Evolutionary conservation across 257 asterid species (phyloP).

Genomic region (Cinchona pubescens): DNA sequence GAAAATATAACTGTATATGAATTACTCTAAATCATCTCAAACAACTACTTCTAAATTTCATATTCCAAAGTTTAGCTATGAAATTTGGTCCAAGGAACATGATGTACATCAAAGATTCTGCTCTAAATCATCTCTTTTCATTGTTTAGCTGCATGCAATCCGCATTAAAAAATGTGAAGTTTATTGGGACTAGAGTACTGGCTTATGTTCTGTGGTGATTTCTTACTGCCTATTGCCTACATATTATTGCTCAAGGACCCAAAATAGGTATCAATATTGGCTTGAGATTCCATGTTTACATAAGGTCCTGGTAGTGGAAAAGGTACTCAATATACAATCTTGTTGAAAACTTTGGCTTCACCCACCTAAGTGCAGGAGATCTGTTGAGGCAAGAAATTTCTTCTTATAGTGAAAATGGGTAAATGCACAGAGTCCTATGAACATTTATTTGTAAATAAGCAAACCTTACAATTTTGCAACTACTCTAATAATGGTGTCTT

Average conservation of each 20-base stretch:
- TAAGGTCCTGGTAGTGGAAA: slow-evolving; percentile 99
- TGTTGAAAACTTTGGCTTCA: slow-evolving; percentile 70
- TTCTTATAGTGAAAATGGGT: slow-evolving; percentile 71
- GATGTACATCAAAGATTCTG: too few species aligned
- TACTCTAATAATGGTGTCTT: slow-evolving; percentile 5
- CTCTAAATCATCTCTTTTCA: too few species aligned
- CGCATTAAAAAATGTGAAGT: too few species aligned
- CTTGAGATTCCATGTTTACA: slow-evolving; percentile 29
- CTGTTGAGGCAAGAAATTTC: slow-evolving; percentile 76
- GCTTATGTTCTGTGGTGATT: not conserved
- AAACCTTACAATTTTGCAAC: not conserved
- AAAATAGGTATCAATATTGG: slow-evolving; percentile 1
- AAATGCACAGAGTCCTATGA: slow-evolving; percentile 8
- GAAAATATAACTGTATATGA: too few species aligned
- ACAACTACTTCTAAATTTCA: too few species aligned
- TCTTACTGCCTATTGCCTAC: not conserved
- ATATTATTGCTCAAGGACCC: slow-evolving; percentile 15
- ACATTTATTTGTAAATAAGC: not conserved
- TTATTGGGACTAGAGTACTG: not conserved
- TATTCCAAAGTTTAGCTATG: too few species aligned
- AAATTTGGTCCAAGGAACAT: too few species aligned
- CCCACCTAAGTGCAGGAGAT: slow-evolving; percentile 97
- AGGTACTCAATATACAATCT: slow-evolving; percentile 90
- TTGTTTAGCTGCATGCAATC: too few species aligned
- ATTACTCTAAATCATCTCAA: too few species aligned